A percentile compares a stretch with the other conserved stretches of the same genome.
phyloP scores from a whole-genome alignment of 257 asterid species.

The Fraxinus pennsylvanica region DNA sequence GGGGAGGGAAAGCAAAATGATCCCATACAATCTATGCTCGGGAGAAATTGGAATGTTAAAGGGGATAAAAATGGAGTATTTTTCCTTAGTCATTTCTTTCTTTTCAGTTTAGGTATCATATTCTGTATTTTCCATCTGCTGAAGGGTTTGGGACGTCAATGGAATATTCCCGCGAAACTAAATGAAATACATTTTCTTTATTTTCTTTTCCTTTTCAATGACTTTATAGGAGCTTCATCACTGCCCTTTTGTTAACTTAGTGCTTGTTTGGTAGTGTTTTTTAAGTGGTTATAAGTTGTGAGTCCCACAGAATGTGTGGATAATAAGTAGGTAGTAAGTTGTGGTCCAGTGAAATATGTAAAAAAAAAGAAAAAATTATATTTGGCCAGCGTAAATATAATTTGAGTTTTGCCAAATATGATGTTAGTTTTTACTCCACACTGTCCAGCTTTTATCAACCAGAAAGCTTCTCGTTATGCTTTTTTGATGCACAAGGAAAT shows the following conservation, averaged over 20 bases:
- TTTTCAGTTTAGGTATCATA: neutral
- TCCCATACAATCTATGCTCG: neutral
- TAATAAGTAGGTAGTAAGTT: neutral
- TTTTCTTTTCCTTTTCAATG: neutral
- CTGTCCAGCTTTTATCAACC: neutral
- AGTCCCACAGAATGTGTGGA: neutral
- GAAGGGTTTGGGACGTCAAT: neutral
- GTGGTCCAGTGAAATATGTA: neutral
- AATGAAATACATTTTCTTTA: neutral
- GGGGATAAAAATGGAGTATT: neutral
- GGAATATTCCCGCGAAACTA: neutral
- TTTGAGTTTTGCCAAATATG: neutral
- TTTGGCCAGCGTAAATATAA: neutral
- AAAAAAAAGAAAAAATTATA: no score
- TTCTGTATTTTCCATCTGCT: neutral
- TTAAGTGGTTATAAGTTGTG: neutral
- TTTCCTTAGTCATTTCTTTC: neutral
- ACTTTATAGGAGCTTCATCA: neutral
- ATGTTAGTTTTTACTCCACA: neutral
- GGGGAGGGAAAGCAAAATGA: neutral
- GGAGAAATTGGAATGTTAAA: neutral
- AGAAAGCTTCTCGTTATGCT: neutral
- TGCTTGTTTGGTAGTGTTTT: neutral
- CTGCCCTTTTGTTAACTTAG: neutral
- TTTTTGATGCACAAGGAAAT: neutral